These are phyloP conservation scores for Quercus cerris DNA, from an alignment of 306 rosid genomes.

Conservation along the genomic window DNA sequence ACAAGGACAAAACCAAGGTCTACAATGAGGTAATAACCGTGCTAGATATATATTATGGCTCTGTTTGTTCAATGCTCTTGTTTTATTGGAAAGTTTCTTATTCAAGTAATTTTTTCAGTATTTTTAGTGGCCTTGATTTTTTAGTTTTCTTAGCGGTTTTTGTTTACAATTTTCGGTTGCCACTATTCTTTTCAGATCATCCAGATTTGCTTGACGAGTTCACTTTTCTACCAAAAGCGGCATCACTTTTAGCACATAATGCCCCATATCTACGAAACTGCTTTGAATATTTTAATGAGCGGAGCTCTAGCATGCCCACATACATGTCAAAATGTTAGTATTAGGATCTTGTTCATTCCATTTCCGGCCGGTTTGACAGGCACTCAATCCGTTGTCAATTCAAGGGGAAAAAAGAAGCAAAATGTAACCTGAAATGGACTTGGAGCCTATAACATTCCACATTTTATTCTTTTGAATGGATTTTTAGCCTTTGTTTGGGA, in stretches of 20 bases:
- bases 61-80: background rate
- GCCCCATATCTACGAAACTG: slow-evolving; percentile 50
- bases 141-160: background rate
- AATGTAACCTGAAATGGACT: no score
- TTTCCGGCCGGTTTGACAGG: no score
- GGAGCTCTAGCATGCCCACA: slow-evolving; percentile 57
- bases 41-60: background rate
- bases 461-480: no score
- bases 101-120: background rate
- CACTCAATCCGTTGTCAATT: no score
- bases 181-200: slow-evolving; percentile 54
- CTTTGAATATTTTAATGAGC: slow-evolving; percentile 59
- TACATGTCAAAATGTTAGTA: slow-evolving; percentile 46
- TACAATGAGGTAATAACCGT: slow-evolving; percentile 18
- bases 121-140: background rate
- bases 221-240: slow-evolving; percentile 84
- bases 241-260: slow-evolving; percentile 61
- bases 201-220: slow-evolving; percentile 84
- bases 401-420: no score
- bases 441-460: no score
- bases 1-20: slow-evolving; percentile 83
- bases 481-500: no score
- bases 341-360: background rate
- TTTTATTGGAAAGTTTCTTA: background rate
- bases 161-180: background rate